These are phyloP conservation scores for Leptodermis oblonga DNA, from an alignment of 257 asterid species.

Conservation along the genomic window DNA sequence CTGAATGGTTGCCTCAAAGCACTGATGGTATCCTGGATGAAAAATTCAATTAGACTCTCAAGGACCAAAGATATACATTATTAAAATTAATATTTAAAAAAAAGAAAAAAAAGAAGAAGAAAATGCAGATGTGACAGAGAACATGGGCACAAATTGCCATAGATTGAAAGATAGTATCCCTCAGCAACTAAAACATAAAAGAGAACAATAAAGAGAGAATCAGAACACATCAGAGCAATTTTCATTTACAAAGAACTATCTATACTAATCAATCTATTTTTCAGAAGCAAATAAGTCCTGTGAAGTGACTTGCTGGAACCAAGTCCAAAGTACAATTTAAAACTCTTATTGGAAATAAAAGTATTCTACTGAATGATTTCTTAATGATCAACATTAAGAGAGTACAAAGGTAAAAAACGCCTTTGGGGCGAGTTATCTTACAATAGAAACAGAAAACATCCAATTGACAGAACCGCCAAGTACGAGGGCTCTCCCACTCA, in stretches of 20 bases:
- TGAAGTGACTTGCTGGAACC: conserved; percentile 29
- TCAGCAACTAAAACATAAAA: conserved; percentile 4
- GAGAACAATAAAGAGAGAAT: neutral
- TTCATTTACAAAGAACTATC: conserved; percentile 19
- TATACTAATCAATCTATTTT: conserved; percentile 26
- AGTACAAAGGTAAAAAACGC: conserved; percentile 73
- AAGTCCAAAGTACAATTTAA: conserved; percentile 28
- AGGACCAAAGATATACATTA: conserved; percentile 39
- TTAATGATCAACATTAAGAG: conserved; percentile 55
- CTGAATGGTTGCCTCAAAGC: conserved; percentile 91
- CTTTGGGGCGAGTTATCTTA: conserved; percentile 89
- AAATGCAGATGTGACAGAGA: neutral
- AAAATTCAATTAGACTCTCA: conserved; percentile 77
- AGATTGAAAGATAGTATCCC: neutral
- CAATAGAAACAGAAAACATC: conserved; percentile 95
- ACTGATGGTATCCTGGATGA: conserved; percentile 82
- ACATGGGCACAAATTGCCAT: neutral
- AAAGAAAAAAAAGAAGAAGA: neutral
- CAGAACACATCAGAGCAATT: neutral
- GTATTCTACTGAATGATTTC: conserved; percentile 29
- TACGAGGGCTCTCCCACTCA: conserved; percentile 52
- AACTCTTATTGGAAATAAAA: conserved; percentile 21
- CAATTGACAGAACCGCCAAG: conserved; percentile 86
- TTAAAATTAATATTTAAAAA: conserved; percentile 9
- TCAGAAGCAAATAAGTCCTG: conserved; percentile 33